Conservation (phyloP, 345 rosid genomes). For the Salix koriyanagi region DNA sequence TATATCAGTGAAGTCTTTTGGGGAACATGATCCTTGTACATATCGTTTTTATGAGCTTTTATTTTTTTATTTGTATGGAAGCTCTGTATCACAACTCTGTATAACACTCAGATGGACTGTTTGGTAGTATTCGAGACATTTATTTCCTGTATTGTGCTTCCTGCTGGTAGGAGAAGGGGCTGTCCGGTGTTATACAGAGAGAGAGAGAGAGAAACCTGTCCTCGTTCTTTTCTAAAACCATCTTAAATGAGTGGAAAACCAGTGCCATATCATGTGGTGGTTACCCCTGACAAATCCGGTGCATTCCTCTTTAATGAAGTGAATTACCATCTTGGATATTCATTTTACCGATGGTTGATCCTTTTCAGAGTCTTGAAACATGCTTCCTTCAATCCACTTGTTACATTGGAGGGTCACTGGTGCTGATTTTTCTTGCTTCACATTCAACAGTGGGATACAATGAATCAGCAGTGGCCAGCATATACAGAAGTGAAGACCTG, state of each 20-base stretch:
- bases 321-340: not conserved
- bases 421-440: not conserved
- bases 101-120: not conserved
- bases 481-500: not conserved
- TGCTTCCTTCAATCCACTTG: not conserved
- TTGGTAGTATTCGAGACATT: no score
- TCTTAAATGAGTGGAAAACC: not conserved
- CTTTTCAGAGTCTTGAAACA: constrained; percentile 7
- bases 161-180: no score
- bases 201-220: not conserved
- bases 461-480: not conserved
- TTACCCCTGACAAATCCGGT: not conserved
- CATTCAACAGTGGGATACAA: not conserved
- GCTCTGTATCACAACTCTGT: not conserved
- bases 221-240: not conserved
- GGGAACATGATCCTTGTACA: not conserved
- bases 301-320: not conserved
- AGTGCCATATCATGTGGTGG: not conserved
- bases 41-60: not conserved
- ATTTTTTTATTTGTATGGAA: not conserved
- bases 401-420: not conserved
- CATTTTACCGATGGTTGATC: not conserved
- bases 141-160: no score
- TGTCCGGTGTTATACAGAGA: no score
- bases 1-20: not conserved